phyloP scores from a whole-genome alignment of 352 stramenopile genomes.

The Bremia lactucae region DNA sequence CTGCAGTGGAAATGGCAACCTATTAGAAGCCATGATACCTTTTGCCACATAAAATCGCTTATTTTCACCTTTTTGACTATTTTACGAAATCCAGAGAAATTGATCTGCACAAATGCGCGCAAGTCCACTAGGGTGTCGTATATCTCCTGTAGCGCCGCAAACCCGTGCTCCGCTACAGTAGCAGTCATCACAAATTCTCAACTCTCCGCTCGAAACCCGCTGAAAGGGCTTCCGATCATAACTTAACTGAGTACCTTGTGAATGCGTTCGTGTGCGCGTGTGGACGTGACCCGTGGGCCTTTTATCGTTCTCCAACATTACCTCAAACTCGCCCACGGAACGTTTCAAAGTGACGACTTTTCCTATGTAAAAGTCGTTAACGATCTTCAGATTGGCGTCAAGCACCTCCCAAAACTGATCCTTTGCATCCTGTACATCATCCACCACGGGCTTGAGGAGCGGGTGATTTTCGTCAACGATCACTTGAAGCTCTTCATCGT shows the following conservation, averaged over 20 bases:
- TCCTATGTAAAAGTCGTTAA: conserved; percentile 78
- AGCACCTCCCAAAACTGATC: conserved; percentile 78
- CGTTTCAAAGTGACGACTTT: conserved; percentile 60
- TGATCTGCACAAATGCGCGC: conserved; percentile 86
- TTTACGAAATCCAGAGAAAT: conserved; percentile 88
- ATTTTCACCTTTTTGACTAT: conserved; percentile 85
- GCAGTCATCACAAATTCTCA: conserved; percentile 2
- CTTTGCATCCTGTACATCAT: conserved; percentile 65
- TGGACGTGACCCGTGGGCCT: conserved; percentile 71
- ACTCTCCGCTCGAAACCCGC: too few relatives aligned
- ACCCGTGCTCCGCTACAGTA: conserved; percentile 43
- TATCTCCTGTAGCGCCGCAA: conserved; percentile 77
- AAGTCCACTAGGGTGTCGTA: conserved; percentile 86
- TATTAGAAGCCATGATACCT: not conserved
- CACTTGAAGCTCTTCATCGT: conserved; percentile 23
- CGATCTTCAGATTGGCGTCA: conserved; percentile 66
- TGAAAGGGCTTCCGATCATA: too few relatives aligned
- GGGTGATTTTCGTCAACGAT: conserved; percentile 55
- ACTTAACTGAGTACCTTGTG: conserved; percentile 26
- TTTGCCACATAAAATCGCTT: not conserved
- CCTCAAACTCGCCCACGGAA: conserved; percentile 68
- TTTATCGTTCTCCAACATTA: conserved; percentile 51
- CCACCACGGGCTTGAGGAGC: conserved; percentile 32
- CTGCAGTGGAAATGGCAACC: conserved; percentile 19
- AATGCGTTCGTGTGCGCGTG: conserved; percentile 41